These are phyloP conservation scores for Epichloe sibirici DNA, from an alignment of 2,329 filamentous ascomycete genomes.

Conservation along the genomic window DNA sequence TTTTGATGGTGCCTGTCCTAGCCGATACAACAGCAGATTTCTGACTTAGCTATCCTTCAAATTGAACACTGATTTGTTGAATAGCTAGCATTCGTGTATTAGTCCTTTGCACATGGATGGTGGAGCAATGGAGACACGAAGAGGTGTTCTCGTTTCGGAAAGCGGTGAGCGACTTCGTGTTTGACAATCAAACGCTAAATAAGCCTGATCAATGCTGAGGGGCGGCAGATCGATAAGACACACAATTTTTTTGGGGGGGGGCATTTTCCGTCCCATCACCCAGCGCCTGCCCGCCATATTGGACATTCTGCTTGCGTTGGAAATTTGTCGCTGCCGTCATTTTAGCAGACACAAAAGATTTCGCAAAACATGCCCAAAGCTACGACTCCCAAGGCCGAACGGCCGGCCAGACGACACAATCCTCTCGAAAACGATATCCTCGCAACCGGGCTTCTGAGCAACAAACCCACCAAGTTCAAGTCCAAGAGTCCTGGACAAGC, in stretches of 20 bases:
- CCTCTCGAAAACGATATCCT: constrained; percentile 82
- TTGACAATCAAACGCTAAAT: constrained; percentile 13
- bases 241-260: constrained; percentile 15
- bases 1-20: not conserved
- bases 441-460: constrained; percentile 57
- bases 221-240: constrained; percentile 29
- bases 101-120: not conserved
- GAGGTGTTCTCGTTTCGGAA: constrained; percentile 8
- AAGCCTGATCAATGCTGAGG: constrained; percentile 17
- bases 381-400: constrained; percentile 43
- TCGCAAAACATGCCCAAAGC: constrained; percentile 64
- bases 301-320: not conserved
- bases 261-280: constrained; percentile 14
- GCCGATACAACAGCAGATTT: not conserved
- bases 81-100: too few species aligned
- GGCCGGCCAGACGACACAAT: constrained; percentile 63
- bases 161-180: constrained; percentile 17
- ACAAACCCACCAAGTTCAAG: constrained; percentile 61
- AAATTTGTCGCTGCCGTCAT: not conserved
- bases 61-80: too few species aligned
- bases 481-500: constrained; percentile 49
- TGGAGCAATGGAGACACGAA: not conserved
- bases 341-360: not conserved
- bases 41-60: too few species aligned
- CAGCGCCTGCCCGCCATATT: not conserved